A percentile compares a stretch with the other conserved stretches of the same genome.
These are phyloP conservation scores for Aspergillus cejpii DNA, from an alignment of 2,329 filamentous ascomycete genomes.

Conservation along the genomic window DNA sequence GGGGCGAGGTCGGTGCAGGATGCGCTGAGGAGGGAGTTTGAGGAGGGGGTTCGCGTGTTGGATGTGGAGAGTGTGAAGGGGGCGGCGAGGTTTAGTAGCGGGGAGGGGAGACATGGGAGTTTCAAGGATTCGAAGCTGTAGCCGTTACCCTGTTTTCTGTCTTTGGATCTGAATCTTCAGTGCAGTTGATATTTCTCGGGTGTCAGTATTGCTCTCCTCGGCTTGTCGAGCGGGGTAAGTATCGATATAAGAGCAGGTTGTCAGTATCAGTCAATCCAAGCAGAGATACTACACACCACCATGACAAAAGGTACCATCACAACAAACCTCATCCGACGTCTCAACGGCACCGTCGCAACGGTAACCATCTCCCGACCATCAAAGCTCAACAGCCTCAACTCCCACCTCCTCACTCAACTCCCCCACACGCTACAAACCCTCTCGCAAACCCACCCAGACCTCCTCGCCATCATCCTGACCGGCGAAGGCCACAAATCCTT, in stretches of 20 bases:
- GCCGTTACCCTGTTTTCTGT: no score
- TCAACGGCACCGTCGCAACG: constrained; percentile 18
- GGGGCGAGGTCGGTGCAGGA: constrained; percentile 46
- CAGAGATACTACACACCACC: constrained; percentile 5
- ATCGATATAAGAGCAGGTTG: no score
- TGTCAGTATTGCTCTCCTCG: no score
- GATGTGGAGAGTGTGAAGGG: constrained; percentile 40
- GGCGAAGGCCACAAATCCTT: constrained; percentile 81
- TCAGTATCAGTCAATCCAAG: no score
- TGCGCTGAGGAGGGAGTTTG: constrained; percentile 46
- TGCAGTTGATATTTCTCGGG: no score
- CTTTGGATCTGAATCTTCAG: no score
- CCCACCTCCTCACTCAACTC: constrained; percentile 15
- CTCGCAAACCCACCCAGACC: constrained; percentile 9
- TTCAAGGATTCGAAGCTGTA: constrained; percentile 37
- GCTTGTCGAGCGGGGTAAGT: no score
- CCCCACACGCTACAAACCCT: constrained; percentile 13
- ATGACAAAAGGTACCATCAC: no score
- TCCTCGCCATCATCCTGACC: constrained; percentile 38
- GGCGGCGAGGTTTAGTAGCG: constrained; percentile 37
- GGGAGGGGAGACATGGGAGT: constrained; percentile 36
- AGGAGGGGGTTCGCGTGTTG: constrained; percentile 41
- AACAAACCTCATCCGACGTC: constrained; percentile 11
- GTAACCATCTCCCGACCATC: constrained; percentile 22
- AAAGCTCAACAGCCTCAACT: constrained; percentile 26